phyloP scores from a whole-genome alignment of 2,329 filamentous ascomycete genomes.

The Calonectria multiphialidica region DNA sequence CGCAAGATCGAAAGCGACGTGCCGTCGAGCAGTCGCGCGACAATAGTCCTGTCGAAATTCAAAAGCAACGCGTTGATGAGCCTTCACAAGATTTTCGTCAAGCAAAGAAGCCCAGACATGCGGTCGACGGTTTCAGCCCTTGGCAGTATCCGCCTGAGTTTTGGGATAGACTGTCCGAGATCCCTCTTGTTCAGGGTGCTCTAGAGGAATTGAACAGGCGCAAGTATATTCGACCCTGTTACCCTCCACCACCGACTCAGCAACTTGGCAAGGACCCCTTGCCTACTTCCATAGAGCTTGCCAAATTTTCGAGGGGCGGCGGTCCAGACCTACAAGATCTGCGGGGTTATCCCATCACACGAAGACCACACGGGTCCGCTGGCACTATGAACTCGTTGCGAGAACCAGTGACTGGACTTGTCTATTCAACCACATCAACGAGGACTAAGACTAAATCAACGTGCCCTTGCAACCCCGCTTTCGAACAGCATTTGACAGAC shows the following conservation, averaged over 20 bases:
- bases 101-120: background rate
- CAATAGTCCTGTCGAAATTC: no score
- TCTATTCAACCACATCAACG: background rate
- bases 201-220: conserved; percentile 20
- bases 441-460: conserved; percentile 28
- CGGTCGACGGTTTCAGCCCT: background rate
- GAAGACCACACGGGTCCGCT: no score
- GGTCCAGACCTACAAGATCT: conserved; percentile 41
- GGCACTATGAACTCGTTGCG: no score
- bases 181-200: conserved; percentile 6
- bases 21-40: no score
- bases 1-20: no score
- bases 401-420: no score
- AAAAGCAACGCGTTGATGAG: background rate
- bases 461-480: conserved; percentile 48
- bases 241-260: background rate
- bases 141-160: conserved; percentile 23
- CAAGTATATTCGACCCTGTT: background rate
- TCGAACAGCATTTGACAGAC: conserved; percentile 53
- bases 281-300: conserved; percentile 15
- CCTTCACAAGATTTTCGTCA: background rate
- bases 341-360: conserved; percentile 22
- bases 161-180: conserved; percentile 17
- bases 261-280: background rate
- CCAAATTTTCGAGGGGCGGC: conserved; percentile 40